Evolutionary conservation across 805 yeast genomes (phyloP), one percentile per base, ranked within the genome.

Genomic region (Candida vartiovaarae): DNA sequence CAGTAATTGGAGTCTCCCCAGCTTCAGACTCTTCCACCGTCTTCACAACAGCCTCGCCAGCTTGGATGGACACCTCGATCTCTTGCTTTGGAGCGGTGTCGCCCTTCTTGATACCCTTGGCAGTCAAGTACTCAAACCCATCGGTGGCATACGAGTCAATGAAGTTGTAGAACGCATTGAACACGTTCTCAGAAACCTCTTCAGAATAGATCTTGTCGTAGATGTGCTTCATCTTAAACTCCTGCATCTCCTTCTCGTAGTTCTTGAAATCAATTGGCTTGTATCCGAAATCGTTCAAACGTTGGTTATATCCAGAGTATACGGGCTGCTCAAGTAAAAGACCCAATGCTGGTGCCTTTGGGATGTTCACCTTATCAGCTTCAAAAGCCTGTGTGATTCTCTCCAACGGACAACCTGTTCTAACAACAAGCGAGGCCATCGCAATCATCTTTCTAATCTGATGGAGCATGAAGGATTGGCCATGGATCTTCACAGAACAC

Each of bases 371-470:
- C 57, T 82, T 85, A 34, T 75, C 75, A 2, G 78, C 72, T 5
- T 80, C 78, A 60, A 87, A 93, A 3, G 95, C 85, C 55, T 87
- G 86, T 7, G 68, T 60, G 49, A 93, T 85, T 55, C 95, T 78
- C 26, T 75, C 74, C 30, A 76, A 59, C 4, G 97, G 95, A 58
- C 90, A 80, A 8, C 95, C 93, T 20, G 93, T 81, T 59, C 99
- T 76, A 24, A 91, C 80, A 15, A 85, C 78, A 45, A 91, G 70
- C 0, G 90, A 78, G 2, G 95, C 95, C 95, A 91, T 83, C 24
- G 96, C 91, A 47, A 93, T 87, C 98, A 93, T 93, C 62, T 93
- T 93, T 61, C 99, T 80, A 59, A 93, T 93, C 72, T 91, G 99
- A 66, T 91, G 98, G 50, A 93, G 73, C 98, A 93, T 93, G 65